Base-by-base conservation (phyloP, 164 flowering plant genomes). In the grape (Vitis vinifera) region DNA sequence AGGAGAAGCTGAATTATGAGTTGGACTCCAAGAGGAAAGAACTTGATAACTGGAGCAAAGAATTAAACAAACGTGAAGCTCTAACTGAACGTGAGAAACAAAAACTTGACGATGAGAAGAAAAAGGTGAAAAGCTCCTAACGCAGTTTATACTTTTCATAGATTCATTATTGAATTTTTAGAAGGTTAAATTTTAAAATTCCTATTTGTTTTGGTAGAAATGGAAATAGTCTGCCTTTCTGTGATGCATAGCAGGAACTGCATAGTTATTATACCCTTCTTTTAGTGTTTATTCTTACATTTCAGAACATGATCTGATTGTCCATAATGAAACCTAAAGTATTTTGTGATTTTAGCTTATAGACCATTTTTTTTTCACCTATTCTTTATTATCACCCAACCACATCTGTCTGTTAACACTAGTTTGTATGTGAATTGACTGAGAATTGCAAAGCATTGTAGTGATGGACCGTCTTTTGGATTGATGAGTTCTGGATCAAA, bases 91-190 rank as follows among this genome's bases (percentile, higher is more conserved):
- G 78, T 23, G 90, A 88, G 74, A 85, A 84, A 49, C 82, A 79
- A 61, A 86, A 85, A 59, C 87, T 89, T 72, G 88, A 85, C 8
- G 93, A 87, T 68, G 93, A 89, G 70, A 89, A 77, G 76, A 60
- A 78, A 69, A 83, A 81, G 93, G 93, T 85, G 56, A 79, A 31
- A 3, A 6, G 44, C 44, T 37, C 44, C 44, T 1, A 37, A 37
- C 0, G 7, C 44, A 37, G 44, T 37, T 37, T 37, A 37, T 37
- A 37, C 44, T 37, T 37, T 6, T 37, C 44, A 37, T 37, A 37
- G 44, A 37, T 37, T 37, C 4, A 37, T 37, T 37, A 37, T 37
- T 37, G 44, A 37, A 37, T 37, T 37, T 37, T 37, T 37, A 37
- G 44, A 30, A n/a, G 15, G 16, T n/a, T 47, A 11, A 3, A 37